Base-by-base conservation (phyloP, 495 filamentous ascomycete species). In the Neurospora tetraspora region DNA sequence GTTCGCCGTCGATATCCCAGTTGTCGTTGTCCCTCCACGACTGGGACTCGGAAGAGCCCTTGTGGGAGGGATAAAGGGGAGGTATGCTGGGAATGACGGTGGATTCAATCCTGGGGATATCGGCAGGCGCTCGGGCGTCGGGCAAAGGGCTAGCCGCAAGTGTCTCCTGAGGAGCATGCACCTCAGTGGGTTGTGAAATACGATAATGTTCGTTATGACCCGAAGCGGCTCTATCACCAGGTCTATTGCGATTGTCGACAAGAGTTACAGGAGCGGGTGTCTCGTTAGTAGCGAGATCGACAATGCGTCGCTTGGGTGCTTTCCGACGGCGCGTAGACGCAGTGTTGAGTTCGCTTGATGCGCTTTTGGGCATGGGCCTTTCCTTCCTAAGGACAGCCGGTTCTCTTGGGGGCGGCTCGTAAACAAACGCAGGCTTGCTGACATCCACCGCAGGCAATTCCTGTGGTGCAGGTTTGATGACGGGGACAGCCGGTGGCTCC, bases 231-330 rank as follows among this genome's bases (percentile, higher is more conserved):
- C 68, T 68, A 45, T 73, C 74, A 23, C 31, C 53, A 18, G 69
- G 34, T 11, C 43, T 43, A 31, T 70, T 71, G 10, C 74, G 75
- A 23, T 77, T 76, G 8, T 79, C 76, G 3, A 77, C 74, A 23
- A 76, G 73, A n/a, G 75, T 74, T 68, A 76, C 71, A 6, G 80
- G 78, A 16, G 80, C 74, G 76, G 81, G 78, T 79, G 79, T 86
- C 39, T 91, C 90, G 74, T 86, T 88, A 18, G 85, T 88, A 45
- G 92, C 90, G n/a, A 93, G 85, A 79, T 96, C 92, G 39, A 97
- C 91, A 71, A 97, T 94, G 72, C 93, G 88, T 73, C 93, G 88
- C 74, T 93, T 92, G 34, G 85, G 83, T 23, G 83, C 87, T 77
- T 83, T 83, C 39, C 82, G 85, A 72, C 80, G 86, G 42, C 84